Conservation (phyloP, 257 asterid genomes). For the Solanum clarkiae region DNA sequence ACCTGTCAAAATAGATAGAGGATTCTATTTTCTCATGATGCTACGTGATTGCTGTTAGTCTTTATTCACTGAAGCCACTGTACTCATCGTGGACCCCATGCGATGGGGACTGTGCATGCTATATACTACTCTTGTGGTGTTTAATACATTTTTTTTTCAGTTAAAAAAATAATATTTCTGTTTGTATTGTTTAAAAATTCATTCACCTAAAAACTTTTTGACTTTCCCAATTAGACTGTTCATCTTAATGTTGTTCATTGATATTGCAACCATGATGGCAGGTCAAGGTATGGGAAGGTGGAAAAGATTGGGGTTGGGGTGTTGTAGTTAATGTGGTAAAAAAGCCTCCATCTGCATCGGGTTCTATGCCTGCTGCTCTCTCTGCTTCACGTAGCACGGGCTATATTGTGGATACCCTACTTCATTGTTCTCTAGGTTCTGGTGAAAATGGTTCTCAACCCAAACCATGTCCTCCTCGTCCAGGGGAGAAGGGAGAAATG, state of each 20-base stretch:
- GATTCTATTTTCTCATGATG: background rate
- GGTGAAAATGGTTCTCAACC: conserved; percentile 70
- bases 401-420: conserved; percentile 82
- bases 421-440: conserved; percentile 71
- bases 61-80: background rate
- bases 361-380: conserved; percentile 82
- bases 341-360: conserved; percentile 43
- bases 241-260: background rate
- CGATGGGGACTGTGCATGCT: background rate
- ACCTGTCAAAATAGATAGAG: background rate
- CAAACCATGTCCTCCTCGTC: conserved; percentile 81
- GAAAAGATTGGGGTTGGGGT: conserved; percentile 99
- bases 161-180: background rate
- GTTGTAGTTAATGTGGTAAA: conserved; percentile 92
- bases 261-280: conserved; percentile 20
- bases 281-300: conserved; percentile 92
- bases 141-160: background rate
- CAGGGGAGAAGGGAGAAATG: conserved; percentile 98
- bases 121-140: background rate
- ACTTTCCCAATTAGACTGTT: background rate
- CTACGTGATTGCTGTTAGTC: background rate
- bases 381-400: conserved; percentile 74
- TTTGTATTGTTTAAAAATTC: background rate
- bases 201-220: background rate
- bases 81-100: background rate